These are phyloP conservation scores for Microdochium trichocladiopsis DNA, from an alignment of 2,329 filamentous ascomycete species.

Conservation along the genomic window DNA sequence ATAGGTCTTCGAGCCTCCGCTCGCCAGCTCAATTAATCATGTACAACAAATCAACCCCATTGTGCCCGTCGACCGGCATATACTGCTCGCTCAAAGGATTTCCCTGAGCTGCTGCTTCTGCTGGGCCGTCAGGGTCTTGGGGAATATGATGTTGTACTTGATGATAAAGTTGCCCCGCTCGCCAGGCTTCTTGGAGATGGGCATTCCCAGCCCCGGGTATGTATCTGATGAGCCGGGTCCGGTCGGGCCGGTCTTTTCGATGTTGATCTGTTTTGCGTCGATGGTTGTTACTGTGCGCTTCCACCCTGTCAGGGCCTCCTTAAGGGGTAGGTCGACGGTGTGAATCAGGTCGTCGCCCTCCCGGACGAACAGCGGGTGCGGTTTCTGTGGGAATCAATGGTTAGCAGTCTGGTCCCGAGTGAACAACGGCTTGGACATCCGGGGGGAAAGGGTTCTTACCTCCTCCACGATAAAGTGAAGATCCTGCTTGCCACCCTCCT, in stretches of 20 bases:
- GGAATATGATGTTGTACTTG: constrained; percentile 90
- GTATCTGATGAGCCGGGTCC: constrained; percentile 74
- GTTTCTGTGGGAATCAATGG: constrained; percentile 57
- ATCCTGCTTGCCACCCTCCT: constrained; percentile 92
- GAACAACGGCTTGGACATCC: background rate
- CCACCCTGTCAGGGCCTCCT: constrained; percentile 94
- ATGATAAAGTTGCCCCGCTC: constrained; percentile 84
- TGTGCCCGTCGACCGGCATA: no score
- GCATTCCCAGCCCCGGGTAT: constrained; percentile 89
- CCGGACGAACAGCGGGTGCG: constrained; percentile 75
- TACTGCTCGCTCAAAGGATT: constrained; percentile 63
- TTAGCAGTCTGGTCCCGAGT: constrained; percentile 24
- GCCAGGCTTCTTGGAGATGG: constrained; percentile 79
- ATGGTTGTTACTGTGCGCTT: constrained; percentile 86
- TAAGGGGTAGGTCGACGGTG: constrained; percentile 75
- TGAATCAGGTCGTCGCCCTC: constrained; percentile 83
- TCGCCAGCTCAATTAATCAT: no score
- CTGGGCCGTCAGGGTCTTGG: constrained; percentile 62
- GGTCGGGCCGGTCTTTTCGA: constrained; percentile 78
- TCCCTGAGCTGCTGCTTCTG: constrained; percentile 80
- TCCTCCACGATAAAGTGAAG: constrained; percentile 92
- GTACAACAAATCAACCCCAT: no score
- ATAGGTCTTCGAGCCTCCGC: no score
- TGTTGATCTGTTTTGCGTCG: constrained; percentile 75
- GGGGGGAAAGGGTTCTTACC: constrained; percentile 46